A percentile compares a stretch with the other conserved stretches of the same genome.
These are phyloP conservation scores for Mrakia blollopis DNA, from an alignment of 768 basidiomycete species.

Conservation along the genomic window DNA sequence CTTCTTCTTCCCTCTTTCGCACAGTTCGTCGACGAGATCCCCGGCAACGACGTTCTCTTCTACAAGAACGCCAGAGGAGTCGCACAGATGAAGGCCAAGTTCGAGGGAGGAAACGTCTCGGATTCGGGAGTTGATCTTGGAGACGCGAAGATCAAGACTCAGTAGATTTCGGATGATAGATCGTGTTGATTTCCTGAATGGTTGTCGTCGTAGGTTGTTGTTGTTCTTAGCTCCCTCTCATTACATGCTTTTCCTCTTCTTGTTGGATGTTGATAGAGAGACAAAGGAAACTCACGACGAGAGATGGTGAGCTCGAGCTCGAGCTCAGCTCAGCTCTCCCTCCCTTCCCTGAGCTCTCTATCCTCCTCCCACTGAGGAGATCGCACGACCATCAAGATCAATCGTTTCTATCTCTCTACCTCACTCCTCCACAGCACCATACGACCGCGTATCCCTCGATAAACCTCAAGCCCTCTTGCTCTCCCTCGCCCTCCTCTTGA, in stretches of 20 bases:
- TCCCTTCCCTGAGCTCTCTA: too few species aligned
- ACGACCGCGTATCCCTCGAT: neutral
- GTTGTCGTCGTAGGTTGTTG: too few species aligned
- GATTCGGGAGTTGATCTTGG: slow-evolving; percentile 65
- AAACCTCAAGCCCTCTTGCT: slow-evolving; percentile 46
- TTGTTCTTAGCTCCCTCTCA: too few species aligned
- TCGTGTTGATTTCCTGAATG: too few species aligned
- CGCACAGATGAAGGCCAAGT: slow-evolving; percentile 59
- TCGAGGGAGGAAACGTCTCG: slow-evolving; percentile 52
- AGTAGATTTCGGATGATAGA: neutral
- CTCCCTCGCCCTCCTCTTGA: slow-evolving; percentile 60
- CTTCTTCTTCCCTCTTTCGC: too few species aligned
- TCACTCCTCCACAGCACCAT: neutral
- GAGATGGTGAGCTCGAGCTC: too few species aligned
- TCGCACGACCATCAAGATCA: neutral
- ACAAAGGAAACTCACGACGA: too few species aligned
- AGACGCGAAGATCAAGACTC: slow-evolving; percentile 6
- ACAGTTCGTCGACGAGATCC: slow-evolving; percentile 79
- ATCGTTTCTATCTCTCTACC: neutral
- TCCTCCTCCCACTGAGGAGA: too few species aligned
- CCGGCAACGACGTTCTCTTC: slow-evolving; percentile 58
- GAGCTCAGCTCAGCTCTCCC: too few species aligned
- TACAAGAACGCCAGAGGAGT: slow-evolving; percentile 82
- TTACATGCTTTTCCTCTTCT: too few species aligned
- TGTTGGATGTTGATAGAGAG: too few species aligned